phyloP scores from a whole-genome alignment of 306 rosid species.

The Ziziphus jujuba region DNA sequence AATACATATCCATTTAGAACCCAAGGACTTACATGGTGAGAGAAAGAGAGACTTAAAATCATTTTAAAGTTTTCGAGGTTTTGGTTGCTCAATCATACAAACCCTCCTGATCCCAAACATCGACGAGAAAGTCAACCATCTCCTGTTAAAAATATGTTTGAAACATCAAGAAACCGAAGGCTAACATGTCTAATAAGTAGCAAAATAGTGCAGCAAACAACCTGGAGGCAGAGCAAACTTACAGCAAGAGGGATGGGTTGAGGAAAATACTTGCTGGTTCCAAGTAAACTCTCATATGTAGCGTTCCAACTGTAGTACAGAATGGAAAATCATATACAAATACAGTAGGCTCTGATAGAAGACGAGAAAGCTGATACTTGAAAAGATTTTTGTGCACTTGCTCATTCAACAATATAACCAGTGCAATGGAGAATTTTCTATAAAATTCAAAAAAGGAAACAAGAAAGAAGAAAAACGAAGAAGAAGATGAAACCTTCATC shows the following conservation, averaged over 20 bases:
- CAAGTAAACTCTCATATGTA: slow-evolving; percentile 68
- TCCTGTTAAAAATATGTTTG: slow-evolving; percentile 51
- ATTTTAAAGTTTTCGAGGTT: not conserved
- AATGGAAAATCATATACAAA: not conserved
- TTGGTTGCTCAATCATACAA: slow-evolving; percentile 60
- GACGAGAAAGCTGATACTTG: too few species aligned
- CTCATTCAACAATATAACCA: too few species aligned
- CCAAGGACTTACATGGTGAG: not conserved
- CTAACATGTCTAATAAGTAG: not conserved
- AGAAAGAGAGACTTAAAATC: not conserved
- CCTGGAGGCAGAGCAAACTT: slow-evolving; percentile 30
- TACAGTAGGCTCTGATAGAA: not conserved
- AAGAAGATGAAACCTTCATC: too few species aligned
- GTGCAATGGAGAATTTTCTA: not conserved
- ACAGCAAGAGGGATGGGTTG: slow-evolving; percentile 71
- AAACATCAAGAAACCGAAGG: slow-evolving; percentile 17
- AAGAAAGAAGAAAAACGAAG: too few species aligned
- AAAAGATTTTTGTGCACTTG: too few species aligned
- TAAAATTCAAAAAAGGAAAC: too few species aligned
- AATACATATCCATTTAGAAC: not conserved
- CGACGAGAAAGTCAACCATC: slow-evolving; percentile 80
- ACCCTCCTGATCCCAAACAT: slow-evolving; percentile 85
- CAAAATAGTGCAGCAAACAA: not conserved
- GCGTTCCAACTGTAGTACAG: slow-evolving; percentile 64
- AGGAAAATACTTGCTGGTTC: slow-evolving; percentile 58